Base-by-base conservation (phyloP, 352 stramenopile genomes). In the Phytopythium helicoides region DNA sequence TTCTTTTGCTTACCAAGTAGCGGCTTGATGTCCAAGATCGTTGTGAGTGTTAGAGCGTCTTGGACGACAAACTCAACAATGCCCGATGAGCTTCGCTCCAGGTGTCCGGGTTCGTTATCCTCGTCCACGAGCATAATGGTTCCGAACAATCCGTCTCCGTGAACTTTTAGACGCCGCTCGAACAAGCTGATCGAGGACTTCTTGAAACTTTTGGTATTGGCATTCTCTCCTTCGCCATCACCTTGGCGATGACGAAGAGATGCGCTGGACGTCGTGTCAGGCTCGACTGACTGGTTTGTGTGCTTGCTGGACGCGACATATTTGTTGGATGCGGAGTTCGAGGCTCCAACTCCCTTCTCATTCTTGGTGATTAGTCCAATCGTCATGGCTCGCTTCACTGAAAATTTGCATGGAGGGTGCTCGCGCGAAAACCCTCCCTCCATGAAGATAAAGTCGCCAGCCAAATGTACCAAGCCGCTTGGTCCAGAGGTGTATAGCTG, bases 11-110 rank as follows among this genome's bases (percentile, higher is more conserved):
- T 52, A 1, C 46, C 46, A 11, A 77, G 39, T 9, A 77, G 33
- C 16, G 48, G 55, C 33, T 73, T 70, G 49, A 76, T 70, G 51
- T 76, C 66, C 6, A 73, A 28, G 26, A 73, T 71, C 31, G 45
- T 56, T n/a, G 66, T 56, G 22, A 39, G 42, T 5, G 67, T 47
- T 8, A 74, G 55, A 25, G 56, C 64, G 19, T 76, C 64, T 3
- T 40, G 11, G 3, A 73, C 60, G 2, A 45, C 44, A 28, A 54
- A 76, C 56, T 73, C 60, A 16, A 50, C 44, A 3, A 40, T 18
- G 0, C 46, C 46, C 12, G 14, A 21, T 5, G 28, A 14, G 11
- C n/a, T 18, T 15, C 21, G 19, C 33, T 51, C 34, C 16, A 61
- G 39, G 0, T 42, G 41, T 3, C 66, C 62, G 0, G 58, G 54